phyloP scores from a whole-genome alignment of 2,329 filamentous ascomycete species.

The Cercospora zeae-maydis region DNA sequence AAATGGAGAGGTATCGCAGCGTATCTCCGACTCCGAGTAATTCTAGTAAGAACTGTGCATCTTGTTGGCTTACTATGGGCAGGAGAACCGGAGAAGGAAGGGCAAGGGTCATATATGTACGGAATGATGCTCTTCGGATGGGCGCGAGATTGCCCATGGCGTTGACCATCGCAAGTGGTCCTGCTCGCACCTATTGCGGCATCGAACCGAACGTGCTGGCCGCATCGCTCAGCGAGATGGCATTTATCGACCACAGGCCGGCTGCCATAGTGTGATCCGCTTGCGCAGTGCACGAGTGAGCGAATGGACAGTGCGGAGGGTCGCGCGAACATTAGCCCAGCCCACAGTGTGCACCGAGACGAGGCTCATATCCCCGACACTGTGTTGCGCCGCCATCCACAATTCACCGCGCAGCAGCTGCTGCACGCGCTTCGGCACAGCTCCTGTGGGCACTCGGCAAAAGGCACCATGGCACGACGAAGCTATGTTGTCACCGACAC shows the following conservation, averaged over 20 bases:
- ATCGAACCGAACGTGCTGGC: slow-evolving; percentile 52
- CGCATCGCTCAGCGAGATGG: slow-evolving; percentile 50
- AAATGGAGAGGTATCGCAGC: too few species aligned
- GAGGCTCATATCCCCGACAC: not conserved
- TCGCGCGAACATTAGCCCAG: not conserved
- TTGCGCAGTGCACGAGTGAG: too few species aligned
- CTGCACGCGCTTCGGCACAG: not conserved
- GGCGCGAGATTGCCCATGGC: slow-evolving; percentile 32
- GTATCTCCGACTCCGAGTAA: too few species aligned
- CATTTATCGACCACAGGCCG: slow-evolving; percentile 54
- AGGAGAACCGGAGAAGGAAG: not conserved
- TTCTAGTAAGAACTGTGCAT: too few species aligned
- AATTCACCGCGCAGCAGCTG: not conserved
- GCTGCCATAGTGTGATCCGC: slow-evolving; percentile 56
- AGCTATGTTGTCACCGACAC: not conserved
- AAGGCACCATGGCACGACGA: not conserved
- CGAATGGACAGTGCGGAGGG: too few species aligned
- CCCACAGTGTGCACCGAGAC: not conserved
- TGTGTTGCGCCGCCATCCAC: not conserved
- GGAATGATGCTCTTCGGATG: slow-evolving; percentile 37
- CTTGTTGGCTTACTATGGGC: too few species aligned
- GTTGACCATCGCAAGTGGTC: slow-evolving; percentile 31
- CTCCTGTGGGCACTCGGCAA: not conserved
- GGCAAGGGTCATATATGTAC: not conserved
- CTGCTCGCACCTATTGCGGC: slow-evolving; percentile 34